phyloP scores from a whole-genome alignment of 176 grass and related monocot genomes.

The Alopecurus myosuroides region DNA sequence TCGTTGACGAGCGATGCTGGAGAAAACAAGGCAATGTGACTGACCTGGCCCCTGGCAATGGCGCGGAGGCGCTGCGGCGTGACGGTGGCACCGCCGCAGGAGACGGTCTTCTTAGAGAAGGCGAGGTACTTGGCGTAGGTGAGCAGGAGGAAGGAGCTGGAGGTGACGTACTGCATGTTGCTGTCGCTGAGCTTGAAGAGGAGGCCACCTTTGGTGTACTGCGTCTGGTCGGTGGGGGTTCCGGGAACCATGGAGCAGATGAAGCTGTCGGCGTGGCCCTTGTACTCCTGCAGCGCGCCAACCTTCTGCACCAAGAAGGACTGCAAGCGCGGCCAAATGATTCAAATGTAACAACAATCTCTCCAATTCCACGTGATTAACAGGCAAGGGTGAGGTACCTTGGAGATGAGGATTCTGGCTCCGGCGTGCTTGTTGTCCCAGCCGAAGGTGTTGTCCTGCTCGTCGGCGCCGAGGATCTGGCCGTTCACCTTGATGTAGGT shows the following conservation, averaged over 20 bases:
- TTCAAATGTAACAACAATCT: not conserved
- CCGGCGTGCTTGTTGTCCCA: conserved; percentile 99
- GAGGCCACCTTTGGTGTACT: conserved; percentile 68
- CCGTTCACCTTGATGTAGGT: conserved; percentile 87
- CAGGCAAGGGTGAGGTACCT: too few species aligned
- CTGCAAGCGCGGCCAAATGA: conserved; percentile 7
- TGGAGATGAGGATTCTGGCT: conserved; percentile 71
- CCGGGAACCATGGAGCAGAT: conserved; percentile 91
- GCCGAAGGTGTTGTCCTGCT: conserved; percentile 86
- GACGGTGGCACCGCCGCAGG: conserved; percentile 52
- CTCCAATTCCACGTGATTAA: not conserved
- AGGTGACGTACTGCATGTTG: conserved; percentile 98
- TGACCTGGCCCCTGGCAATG: conserved; percentile 66
- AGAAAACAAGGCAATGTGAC: not conserved
- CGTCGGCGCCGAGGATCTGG: conserved; percentile 80
- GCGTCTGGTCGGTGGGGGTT: conserved; percentile 43
- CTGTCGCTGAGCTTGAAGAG: conserved; percentile 83
- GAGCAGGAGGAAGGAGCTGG: conserved; percentile 82
- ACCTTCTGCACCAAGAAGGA: conserved; percentile 80
- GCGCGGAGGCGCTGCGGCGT: conserved; percentile 69
- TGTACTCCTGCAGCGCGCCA: conserved; percentile 67
- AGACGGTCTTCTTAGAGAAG: conserved; percentile 55
- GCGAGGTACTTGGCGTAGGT: conserved; percentile 95
- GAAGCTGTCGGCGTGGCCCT: conserved; percentile 78
- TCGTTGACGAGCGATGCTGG: not conserved